Conservation (phyloP, 805 yeast genomes). For the Metschnikowia baotianmanensis region DNA sequence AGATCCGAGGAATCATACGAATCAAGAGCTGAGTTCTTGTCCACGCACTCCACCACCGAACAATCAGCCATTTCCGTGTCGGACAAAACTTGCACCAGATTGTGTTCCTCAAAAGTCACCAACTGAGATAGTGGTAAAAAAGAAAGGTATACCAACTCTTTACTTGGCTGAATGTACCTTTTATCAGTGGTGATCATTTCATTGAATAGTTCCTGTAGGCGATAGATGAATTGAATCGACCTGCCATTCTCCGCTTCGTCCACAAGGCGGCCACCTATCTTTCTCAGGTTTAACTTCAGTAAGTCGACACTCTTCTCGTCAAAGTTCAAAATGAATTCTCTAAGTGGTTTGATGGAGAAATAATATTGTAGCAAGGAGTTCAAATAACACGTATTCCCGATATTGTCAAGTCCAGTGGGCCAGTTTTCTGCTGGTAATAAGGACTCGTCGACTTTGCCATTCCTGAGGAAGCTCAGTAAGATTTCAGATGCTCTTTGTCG, state of each 20-base stretch:
- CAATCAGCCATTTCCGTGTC: slow-evolving; percentile 5
- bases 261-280: slow-evolving; percentile 85
- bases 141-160: slow-evolving; percentile 84
- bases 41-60: not conserved
- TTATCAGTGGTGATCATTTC: slow-evolving; percentile 63
- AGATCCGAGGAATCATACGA: slow-evolving; percentile 3
- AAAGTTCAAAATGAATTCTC: slow-evolving; percentile 62
- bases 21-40: not conserved
- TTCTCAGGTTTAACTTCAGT: slow-evolving; percentile 34
- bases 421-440: slow-evolving; percentile 61
- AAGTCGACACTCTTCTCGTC: slow-evolving; percentile 29
- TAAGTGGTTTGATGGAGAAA: slow-evolving; percentile 78
- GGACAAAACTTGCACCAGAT: not conserved
- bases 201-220: slow-evolving; percentile 64
- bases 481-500: slow-evolving; percentile 51
- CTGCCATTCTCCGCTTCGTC: slow-evolving; percentile 76
- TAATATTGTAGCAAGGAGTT: slow-evolving; percentile 89
- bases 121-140: slow-evolving; percentile 69
- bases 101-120: slow-evolving; percentile 49
- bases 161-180: slow-evolving; percentile 74
- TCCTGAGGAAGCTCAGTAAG: slow-evolving; percentile 52
- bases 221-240: slow-evolving; percentile 77
- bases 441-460: slow-evolving; percentile 62
- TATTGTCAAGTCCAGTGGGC: slow-evolving; percentile 92
- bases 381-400: slow-evolving; percentile 87